Percentiles rank a stretch among this genome's conserved stretches.
phyloP scores from a whole-genome alignment of 345 rosid genomes.

The Dipteronia dyeriana region DNA sequence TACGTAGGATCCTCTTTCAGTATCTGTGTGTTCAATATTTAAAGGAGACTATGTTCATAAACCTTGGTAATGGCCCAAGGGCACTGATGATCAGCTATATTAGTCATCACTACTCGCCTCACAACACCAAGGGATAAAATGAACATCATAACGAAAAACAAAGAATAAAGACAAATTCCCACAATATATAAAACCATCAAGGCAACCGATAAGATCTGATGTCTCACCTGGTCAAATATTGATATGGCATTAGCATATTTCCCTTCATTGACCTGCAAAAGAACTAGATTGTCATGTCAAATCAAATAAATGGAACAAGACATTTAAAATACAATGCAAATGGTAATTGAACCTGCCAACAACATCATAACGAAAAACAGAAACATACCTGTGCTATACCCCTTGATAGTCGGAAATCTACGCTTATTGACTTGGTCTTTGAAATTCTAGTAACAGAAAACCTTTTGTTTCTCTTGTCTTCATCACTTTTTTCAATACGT shows the following conservation, averaged over 20 bases:
- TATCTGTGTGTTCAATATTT: slow-evolving; percentile 46
- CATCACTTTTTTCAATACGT: slow-evolving; percentile 43
- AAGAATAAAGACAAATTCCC: slow-evolving; percentile 10
- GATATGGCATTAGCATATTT: slow-evolving; percentile 80
- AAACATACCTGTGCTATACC: slow-evolving; percentile 88
- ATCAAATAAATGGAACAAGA: slow-evolving; percentile 16
- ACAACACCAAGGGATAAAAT: slow-evolving; percentile 2
- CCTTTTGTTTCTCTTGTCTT: slow-evolving; percentile 54
- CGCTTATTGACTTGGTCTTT: slow-evolving; percentile 74
- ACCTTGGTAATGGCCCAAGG: slow-evolving; percentile 5
- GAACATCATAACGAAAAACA: slow-evolving; percentile 10
- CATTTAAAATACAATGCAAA: slow-evolving; percentile 11
- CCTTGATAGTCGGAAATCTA: slow-evolving; percentile 92
- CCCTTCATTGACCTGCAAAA: slow-evolving; percentile 93
- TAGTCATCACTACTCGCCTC: neutral
- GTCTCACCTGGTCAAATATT: slow-evolving; percentile 81
- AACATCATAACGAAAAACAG: slow-evolving; percentile 13
- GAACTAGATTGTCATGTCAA: slow-evolving; percentile 11
- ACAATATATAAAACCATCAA: slow-evolving; percentile 7
- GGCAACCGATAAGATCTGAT: slow-evolving; percentile 19
- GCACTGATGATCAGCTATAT: slow-evolving; percentile 11
- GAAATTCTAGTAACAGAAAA: slow-evolving; percentile 65
- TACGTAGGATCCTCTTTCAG: slow-evolving; percentile 81
- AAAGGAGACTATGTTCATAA: slow-evolving; percentile 16
- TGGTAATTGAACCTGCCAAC: neutral